Evolutionary conservation across 2,329 filamentous ascomycete species (phyloP).

Genomic region (Penicillium corylophilum): DNA sequence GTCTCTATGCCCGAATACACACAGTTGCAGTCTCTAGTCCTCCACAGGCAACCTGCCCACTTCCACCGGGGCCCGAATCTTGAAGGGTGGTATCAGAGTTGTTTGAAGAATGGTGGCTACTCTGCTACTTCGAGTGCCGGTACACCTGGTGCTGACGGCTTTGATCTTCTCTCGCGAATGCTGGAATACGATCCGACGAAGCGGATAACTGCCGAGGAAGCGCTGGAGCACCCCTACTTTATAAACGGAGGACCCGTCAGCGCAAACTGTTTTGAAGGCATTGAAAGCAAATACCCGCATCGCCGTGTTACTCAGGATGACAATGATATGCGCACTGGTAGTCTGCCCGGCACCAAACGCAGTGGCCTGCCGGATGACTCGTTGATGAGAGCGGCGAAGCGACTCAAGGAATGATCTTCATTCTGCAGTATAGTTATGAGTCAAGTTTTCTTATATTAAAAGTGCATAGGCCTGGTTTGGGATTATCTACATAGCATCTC

Average conservation of each 20-base stretch:
- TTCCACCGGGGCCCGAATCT: constrained; percentile 58
- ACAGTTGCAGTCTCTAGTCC: constrained; percentile 59
- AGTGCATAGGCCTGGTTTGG: not conserved
- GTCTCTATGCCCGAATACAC: constrained; percentile 81
- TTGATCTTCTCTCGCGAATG: constrained; percentile 75
- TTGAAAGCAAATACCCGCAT: constrained; percentile 85
- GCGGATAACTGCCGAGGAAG: constrained; percentile 80
- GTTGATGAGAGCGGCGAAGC: constrained; percentile 59
- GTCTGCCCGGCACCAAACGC: constrained; percentile 85
- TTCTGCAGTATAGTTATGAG: not conserved
- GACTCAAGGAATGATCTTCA: constrained; percentile 50
- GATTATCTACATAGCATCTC: not conserved
- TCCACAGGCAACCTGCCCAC: constrained; percentile 47
- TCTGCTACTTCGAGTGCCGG: constrained; percentile 50
- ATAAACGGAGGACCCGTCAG: constrained; percentile 66
- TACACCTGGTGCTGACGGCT: constrained; percentile 72
- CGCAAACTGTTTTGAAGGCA: constrained; percentile 85
- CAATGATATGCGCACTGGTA: constrained; percentile 89
- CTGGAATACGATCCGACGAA: constrained; percentile 92
- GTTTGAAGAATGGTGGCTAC: constrained; percentile 60
- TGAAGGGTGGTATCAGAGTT: constrained; percentile 77
- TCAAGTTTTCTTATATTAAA: not conserved
- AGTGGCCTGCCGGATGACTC: constrained; percentile 81
- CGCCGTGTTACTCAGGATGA: constrained; percentile 90
- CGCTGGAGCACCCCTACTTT: constrained; percentile 90